phyloP scores from a whole-genome alignment of 2,329 filamentous ascomycete genomes.

The Apiospora malaysiana region DNA sequence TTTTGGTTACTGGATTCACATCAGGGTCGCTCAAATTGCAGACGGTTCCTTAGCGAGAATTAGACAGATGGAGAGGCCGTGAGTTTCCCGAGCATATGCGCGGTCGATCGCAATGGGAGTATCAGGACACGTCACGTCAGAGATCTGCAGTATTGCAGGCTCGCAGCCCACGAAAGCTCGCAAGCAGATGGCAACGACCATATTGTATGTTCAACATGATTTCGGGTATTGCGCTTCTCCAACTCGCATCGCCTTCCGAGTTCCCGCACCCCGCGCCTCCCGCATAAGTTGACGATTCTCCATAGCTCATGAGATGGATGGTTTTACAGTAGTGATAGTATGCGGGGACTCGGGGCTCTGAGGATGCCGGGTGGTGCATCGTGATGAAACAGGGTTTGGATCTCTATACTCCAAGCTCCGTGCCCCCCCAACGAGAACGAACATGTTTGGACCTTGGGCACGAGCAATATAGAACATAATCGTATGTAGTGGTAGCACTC shows the following conservation, averaged over 20 bases:
- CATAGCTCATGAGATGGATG: slow-evolving; percentile 8
- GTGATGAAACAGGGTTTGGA: slow-evolving; percentile 3
- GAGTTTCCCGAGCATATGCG: background rate
- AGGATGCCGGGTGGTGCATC: background rate
- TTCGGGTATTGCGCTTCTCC: background rate
- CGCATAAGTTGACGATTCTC: background rate
- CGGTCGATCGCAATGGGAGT: background rate
- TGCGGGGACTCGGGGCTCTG: background rate
- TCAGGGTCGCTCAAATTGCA: background rate
- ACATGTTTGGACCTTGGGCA: background rate
- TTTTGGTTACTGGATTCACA: background rate
- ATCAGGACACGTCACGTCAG: slow-evolving; percentile 15
- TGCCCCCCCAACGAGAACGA: background rate
- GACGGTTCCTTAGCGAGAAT: background rate
- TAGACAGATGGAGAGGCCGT: background rate
- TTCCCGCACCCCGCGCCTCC: background rate
- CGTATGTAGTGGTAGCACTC: too few species aligned
- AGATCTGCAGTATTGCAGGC: background rate
- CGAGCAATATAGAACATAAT: background rate
- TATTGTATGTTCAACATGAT: background rate
- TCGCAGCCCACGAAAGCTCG: background rate
- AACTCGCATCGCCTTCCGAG: background rate
- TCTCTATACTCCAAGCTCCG: background rate
- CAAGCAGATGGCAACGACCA: background rate
- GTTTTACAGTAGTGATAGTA: too few species aligned